phyloP scores from a whole-genome alignment of 495 filamentous ascomycete species.

The Bacidia gigantensis region DNA sequence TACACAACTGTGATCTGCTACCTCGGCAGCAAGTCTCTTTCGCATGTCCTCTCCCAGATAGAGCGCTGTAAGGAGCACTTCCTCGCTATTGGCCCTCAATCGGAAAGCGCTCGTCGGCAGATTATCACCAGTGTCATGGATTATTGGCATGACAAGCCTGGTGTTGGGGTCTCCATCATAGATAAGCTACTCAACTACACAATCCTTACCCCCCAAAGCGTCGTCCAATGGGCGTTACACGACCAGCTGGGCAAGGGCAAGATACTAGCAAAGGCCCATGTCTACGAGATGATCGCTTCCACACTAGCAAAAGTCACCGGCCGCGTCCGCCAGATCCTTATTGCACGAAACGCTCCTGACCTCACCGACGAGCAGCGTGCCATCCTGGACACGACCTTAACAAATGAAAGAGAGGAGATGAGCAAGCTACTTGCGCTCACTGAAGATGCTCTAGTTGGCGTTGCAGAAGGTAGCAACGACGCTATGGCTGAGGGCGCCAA shows the following conservation, averaged over 20 bases:
- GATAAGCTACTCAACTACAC: constrained; percentile 98
- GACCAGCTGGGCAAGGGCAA: constrained; percentile 50
- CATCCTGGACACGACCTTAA: constrained; percentile 49
- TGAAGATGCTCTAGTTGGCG: constrained; percentile 60
- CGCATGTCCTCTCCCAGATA: constrained; percentile 88
- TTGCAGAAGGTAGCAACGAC: constrained; percentile 62
- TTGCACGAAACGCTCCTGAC: constrained; percentile 38
- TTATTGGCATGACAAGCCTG: constrained; percentile 89
- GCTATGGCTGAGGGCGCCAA: constrained; percentile 47
- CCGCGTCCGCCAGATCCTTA: constrained; percentile 71
- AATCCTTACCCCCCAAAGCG: constrained; percentile 67
- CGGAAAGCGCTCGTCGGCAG: constrained; percentile 61
- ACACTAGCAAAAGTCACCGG: constrained; percentile 88
- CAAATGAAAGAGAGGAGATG: constrained; percentile 55
- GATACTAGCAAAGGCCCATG: constrained; percentile 54
- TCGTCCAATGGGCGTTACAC: constrained; percentile 77
- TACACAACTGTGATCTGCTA: constrained; percentile 87
- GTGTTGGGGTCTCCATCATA: constrained; percentile 81
- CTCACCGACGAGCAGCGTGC: constrained; percentile 47
- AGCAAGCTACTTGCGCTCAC: constrained; percentile 64
- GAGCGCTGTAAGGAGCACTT: constrained; percentile 91
- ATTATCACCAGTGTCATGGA: constrained; percentile 81
- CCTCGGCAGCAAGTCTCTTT: constrained; percentile 87
- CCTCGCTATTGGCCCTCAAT: constrained; percentile 57
- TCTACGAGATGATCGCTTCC: constrained; percentile 78